Base-by-base conservation (phyloP, 768 basidiomycete genomes). In the Chalciporus chontae region DNA sequence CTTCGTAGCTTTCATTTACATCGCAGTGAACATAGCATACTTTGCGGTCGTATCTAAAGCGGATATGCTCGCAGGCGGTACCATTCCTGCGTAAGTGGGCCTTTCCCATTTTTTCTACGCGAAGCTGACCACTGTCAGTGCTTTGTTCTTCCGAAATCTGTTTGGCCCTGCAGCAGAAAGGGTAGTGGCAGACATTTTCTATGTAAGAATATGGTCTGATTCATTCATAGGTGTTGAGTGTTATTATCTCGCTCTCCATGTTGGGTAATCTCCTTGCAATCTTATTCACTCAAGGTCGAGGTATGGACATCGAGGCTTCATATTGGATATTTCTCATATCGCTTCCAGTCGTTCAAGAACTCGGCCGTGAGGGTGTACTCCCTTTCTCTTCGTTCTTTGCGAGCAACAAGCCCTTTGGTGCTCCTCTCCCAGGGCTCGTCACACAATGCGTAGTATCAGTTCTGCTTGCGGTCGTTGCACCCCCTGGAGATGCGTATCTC, bases 401-500 rank as follows among this genome's bases (percentile, higher is more conserved):
- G 1, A 84, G 80, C 60, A 87, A 80, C 62, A 79, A 80, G 54
- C 87, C 87, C 0, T 90, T 85, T 66, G 71, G 75, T 50, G 79
- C 86, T 0, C 89, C 89, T 0, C 62, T 84, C 2, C 71, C 79
- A 0, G 86, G 84, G 0, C 69, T 90, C 4, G 75, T 81, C 41
- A 69, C 75, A 0, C 85, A 87, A 56, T 90, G 81, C 65, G 17
- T 79, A 5, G 59, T 86, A 14, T 85, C 84, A 0, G 74, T 78
- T 18, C 55, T 75, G 10, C 70, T 85, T 48, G 69, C 85, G 41
- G 56, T 80, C 6, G 72, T 73, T 1, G 73, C 83, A 0, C 88
- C 87, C 0, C 76, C 84, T 0, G 87, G 89, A 3, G 87, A 90
- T 55, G 85, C 84, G 0, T 90, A 87, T 59, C 72, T 81, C 26